These are phyloP conservation scores for Ephemerocybe angulata DNA, from an alignment of 768 basidiomycete genomes.

Conservation along the genomic window DNA sequence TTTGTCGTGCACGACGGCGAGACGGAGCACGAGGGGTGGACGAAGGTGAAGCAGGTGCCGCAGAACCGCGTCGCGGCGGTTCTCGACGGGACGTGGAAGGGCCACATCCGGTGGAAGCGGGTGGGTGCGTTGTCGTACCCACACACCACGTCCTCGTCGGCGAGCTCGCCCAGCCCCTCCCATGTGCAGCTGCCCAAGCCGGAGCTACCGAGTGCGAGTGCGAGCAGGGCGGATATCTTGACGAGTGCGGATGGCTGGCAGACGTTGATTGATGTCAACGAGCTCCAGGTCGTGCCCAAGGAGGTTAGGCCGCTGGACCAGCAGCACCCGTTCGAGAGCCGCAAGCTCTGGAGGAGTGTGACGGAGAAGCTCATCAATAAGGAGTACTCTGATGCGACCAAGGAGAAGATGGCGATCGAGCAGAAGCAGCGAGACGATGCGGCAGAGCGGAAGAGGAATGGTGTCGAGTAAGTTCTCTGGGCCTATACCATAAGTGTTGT, in stretches of 20 bases:
- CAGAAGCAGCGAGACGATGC: slow-evolving; percentile 90
- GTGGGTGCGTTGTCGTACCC: slow-evolving; percentile 45
- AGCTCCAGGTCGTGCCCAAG: slow-evolving; percentile 75
- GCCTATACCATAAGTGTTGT: slow-evolving; percentile 60
- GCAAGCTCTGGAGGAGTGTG: slow-evolving; percentile 84
- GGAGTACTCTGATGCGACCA: slow-evolving; percentile 89
- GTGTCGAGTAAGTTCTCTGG: no score
- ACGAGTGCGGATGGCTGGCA: slow-evolving; percentile 50
- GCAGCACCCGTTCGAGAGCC: slow-evolving; percentile 79
- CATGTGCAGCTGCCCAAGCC: slow-evolving; percentile 39
- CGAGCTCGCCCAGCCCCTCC: slow-evolving; percentile 47
- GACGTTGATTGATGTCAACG: slow-evolving; percentile 73
- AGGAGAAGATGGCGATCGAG: slow-evolving; percentile 87
- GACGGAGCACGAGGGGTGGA: slow-evolving; percentile 66
- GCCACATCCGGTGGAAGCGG: slow-evolving; percentile 75
- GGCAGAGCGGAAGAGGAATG: slow-evolving; percentile 80
- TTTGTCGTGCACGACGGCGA: slow-evolving; percentile 73
- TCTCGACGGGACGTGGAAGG: slow-evolving; percentile 88
- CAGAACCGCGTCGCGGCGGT: slow-evolving; percentile 68
- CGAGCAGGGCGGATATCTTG: slow-evolving; percentile 43
- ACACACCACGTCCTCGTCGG: slow-evolving; percentile 35
- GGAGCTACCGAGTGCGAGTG: slow-evolving; percentile 31
- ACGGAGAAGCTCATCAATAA: slow-evolving; percentile 73
- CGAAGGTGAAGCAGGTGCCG: slow-evolving; percentile 88
- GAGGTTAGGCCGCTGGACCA: slow-evolving; percentile 73